A percentile compares a stretch with the other conserved stretches of the same genome.
These are phyloP conservation scores for Diplodia corticola DNA, from an alignment of 2,329 filamentous ascomycete species.

Conservation along the genomic window DNA sequence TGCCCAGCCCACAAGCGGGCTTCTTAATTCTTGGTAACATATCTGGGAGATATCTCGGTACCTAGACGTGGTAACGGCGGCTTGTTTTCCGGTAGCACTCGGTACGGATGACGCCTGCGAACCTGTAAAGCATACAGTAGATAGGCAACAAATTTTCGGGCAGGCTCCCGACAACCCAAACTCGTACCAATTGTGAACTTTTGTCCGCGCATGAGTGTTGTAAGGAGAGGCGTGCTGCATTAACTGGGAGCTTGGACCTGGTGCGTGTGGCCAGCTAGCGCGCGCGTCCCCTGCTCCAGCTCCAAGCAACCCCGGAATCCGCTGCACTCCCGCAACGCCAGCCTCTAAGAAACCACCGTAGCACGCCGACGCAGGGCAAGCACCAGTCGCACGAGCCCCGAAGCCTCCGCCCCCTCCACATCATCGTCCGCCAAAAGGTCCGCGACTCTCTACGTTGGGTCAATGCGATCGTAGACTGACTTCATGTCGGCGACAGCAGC, in stretches of 20 bases:
- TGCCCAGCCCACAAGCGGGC: neutral
- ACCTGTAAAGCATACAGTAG: neutral
- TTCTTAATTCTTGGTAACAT: neutral
- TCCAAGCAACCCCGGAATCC: slow-evolving; percentile 19
- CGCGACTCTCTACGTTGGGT: slow-evolving; percentile 26
- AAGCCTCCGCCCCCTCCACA: neutral
- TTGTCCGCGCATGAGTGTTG: neutral
- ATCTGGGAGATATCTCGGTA: neutral
- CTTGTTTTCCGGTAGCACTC: neutral
- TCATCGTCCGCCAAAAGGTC: slow-evolving; percentile 4
- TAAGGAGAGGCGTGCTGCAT: neutral
- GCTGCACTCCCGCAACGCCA: slow-evolving; percentile 16
- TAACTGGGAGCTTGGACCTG: slow-evolving; percentile 15
- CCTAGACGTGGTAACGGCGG: neutral
- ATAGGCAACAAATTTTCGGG: neutral
- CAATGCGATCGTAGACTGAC: slow-evolving; percentile 38
- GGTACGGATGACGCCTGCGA: neutral
- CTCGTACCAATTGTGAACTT: neutral
- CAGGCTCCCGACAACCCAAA: slow-evolving; percentile 9
- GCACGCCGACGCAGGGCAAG: slow-evolving; percentile 5
- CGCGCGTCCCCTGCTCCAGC: slow-evolving; percentile 19
- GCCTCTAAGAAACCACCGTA: slow-evolving; percentile 7
- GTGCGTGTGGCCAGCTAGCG: neutral
- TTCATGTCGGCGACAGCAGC: slow-evolving; percentile 37
- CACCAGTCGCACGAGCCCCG: neutral